A percentile compares a stretch with the other conserved stretches of the same genome.
Conservation (phyloP, 176 grass and related monocot species). For the barley (Hordeum vulgare) region DNA sequence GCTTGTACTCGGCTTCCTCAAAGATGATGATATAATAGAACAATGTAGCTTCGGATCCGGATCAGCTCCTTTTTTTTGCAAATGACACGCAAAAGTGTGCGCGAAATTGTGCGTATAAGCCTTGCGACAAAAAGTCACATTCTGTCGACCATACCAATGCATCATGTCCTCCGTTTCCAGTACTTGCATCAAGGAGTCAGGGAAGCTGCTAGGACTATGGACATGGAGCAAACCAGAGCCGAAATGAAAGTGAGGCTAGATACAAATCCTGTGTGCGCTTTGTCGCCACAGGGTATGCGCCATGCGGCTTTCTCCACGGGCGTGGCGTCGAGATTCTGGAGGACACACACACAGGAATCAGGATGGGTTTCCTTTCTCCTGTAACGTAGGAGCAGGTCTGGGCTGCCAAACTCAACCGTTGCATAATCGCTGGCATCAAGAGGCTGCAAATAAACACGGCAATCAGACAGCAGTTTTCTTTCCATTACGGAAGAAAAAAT, state of each 20-base stretch:
- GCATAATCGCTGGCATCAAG: constrained; percentile 52
- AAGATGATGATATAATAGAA: neutral
- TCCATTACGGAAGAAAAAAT: neutral
- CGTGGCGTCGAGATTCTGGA: constrained; percentile 7
- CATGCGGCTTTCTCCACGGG: constrained; percentile 33
- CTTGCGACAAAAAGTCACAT: neutral
- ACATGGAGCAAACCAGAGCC: constrained; percentile 62
- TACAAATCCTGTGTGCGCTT: constrained; percentile 52
- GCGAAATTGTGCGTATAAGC: neutral
- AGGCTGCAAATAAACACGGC: constrained; percentile 42
- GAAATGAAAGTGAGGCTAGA: constrained; percentile 63
- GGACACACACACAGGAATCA: constrained; percentile 35
- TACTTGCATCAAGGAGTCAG: constrained; percentile 15
- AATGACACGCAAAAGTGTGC: neutral
- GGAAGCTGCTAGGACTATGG: constrained; percentile 41
- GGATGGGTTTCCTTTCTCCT: constrained; percentile 27
- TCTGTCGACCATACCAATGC: neutral
- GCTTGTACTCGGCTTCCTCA: neutral
- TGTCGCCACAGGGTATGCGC: constrained; percentile 63
- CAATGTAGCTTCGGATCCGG: neutral
- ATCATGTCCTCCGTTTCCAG: neutral
- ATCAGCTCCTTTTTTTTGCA: neutral
- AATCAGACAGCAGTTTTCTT: constrained; percentile 7
- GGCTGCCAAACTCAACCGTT: constrained; percentile 34
- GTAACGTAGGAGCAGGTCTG: constrained; percentile 57